Conservation (phyloP, 169 alveolate genomes). For the Cryptosporidium sp. region DNA sequence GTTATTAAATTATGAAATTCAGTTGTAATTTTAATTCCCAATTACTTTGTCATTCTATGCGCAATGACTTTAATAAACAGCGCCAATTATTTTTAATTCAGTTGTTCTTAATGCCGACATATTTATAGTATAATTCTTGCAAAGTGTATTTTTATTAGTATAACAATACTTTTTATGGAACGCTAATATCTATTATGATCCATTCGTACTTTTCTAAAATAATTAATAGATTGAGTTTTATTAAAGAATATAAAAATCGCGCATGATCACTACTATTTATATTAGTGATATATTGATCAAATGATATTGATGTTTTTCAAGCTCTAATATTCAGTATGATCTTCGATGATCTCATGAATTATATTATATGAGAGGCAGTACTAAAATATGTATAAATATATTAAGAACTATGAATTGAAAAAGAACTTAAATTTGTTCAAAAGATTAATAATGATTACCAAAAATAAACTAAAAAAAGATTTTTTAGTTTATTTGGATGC, state of each 20-base stretch:
- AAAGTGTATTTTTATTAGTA: too few relatives aligned
- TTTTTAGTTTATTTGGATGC: not conserved
- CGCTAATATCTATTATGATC: not conserved
- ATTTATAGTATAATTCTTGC: not conserved
- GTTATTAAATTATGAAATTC: not conserved
- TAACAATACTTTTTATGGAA: not conserved
- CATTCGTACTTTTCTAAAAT: not conserved
- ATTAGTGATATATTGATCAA: not conserved
- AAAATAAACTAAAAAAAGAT: not conserved
- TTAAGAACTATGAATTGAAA: not conserved
- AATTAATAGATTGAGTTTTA: too few relatives aligned
- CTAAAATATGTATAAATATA: not conserved
- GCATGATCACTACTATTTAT: not conserved
- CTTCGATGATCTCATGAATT: not conserved
- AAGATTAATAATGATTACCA: not conserved
- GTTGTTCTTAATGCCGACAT: not conserved
- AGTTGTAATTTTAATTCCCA: not conserved
- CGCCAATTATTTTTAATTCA: not conserved
- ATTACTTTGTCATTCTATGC: not conserved
- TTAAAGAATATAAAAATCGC: not conserved
- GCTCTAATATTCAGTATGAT: not conserved
- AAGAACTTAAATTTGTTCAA: not conserved
- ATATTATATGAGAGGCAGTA: not conserved
- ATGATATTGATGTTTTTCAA: not conserved
- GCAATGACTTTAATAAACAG: conserved; percentile 6